Percentiles rank a stretch among this genome's conserved stretches.
Evolutionary conservation across 2,329 filamentous ascomycete genomes (phyloP).

Genomic region (Aureobasidium melanogenum): DNA sequence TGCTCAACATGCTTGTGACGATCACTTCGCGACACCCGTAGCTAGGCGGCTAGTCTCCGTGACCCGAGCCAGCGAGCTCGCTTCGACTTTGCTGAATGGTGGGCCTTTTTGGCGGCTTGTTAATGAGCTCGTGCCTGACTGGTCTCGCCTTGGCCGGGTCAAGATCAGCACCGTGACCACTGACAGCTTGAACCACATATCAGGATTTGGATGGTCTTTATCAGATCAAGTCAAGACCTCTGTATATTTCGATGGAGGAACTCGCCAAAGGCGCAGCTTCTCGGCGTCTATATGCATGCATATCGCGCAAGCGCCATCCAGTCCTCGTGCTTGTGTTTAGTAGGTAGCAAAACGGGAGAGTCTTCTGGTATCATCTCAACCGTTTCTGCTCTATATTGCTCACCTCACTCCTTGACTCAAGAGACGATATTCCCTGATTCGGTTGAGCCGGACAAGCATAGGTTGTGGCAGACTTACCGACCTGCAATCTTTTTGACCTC

Average conservation of each 20-base stretch:
- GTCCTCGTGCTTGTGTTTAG: neutral
- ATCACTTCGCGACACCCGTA: neutral
- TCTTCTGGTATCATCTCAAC: neutral
- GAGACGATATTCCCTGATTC: neutral
- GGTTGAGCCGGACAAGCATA: neutral
- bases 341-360: neutral
- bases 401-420: neutral
- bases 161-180: neutral
- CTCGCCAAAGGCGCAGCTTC: neutral
- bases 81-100: conserved; percentile 2
- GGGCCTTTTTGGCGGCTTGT: neutral
- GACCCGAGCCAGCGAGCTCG: neutral
- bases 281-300: neutral
- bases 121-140: neutral
- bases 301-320: neutral
- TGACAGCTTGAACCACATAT: neutral
- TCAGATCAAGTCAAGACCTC: neutral
- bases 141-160: neutral
- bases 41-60: neutral
- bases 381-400: neutral
- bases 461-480: neutral
- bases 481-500: neutral
- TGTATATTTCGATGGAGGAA: neutral
- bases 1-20: conserved; percentile 3
- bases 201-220: neutral